These are phyloP conservation scores for Gracilaria gracilis DNA, from an alignment of 23 red algal genomes.

Conservation along the genomic window DNA sequence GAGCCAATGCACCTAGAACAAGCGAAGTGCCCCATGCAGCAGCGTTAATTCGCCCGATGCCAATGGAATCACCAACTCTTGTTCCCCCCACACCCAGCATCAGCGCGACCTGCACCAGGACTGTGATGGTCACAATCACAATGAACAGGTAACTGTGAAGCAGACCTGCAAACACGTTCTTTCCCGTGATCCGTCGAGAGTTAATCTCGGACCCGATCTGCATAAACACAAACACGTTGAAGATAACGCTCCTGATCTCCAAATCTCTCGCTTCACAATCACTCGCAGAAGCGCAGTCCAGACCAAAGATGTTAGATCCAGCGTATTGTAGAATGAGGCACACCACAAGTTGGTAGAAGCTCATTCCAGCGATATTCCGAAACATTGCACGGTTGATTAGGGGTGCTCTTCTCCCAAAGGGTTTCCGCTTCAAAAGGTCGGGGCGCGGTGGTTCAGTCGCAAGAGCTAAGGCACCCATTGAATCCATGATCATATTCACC, in stretches of 20 bases:
- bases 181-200: slow-evolving; percentile 65
- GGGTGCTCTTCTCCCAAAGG: slow-evolving; percentile 85
- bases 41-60: slow-evolving; percentile 75
- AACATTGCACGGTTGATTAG: slow-evolving; percentile 92
- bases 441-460: slow-evolving; percentile 88
- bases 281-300: slow-evolving; percentile 50
- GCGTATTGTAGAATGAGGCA: slow-evolving; percentile 80
- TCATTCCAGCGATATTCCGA: slow-evolving; percentile 86
- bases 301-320: slow-evolving; percentile 70
- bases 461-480: slow-evolving; percentile 95
- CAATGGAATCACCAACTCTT: slow-evolving; percentile 73
- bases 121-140: slow-evolving; percentile 67
- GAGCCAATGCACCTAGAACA: slow-evolving; percentile 56
- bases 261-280: slow-evolving; percentile 55
- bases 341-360: slow-evolving; percentile 84
- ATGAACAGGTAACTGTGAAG: slow-evolving; percentile 62
- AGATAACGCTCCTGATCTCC: slow-evolving; percentile 83
- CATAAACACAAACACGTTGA: slow-evolving; percentile 97
- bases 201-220: slow-evolving; percentile 89
- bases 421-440: slow-evolving; percentile 81
- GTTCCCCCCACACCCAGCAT: slow-evolving; percentile 84
- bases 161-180: slow-evolving; percentile 78
- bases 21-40: slow-evolving; percentile 69
- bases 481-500: slow-evolving; percentile 99
- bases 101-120: slow-evolving; percentile 80